Evolutionary conservation across 371 early-diverging fungal species (phyloP).

Genomic region (Rhizomucor miehei): DNA sequence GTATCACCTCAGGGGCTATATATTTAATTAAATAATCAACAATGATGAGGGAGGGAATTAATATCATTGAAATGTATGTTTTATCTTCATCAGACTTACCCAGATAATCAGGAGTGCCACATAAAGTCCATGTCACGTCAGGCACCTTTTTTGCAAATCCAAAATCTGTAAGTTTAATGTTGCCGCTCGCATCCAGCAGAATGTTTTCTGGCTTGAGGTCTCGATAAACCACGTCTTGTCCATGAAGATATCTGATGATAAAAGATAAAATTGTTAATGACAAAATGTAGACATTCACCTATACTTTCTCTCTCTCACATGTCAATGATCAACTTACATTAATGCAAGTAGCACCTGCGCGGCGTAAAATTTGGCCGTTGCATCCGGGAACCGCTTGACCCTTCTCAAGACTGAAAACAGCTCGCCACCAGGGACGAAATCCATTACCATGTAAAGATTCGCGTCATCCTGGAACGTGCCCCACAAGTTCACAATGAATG

Average conservation of each 20-base stretch:
- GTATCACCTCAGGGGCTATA: conserved; percentile 94
- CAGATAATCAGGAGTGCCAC: conserved; percentile 97
- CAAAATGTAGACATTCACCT: background rate
- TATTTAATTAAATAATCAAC: background rate
- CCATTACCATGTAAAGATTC: conserved; percentile 91
- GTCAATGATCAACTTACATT: conserved; percentile 34
- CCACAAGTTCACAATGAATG: conserved; percentile 89
- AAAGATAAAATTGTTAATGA: too few relatives aligned
- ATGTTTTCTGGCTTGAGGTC: conserved; percentile 96
- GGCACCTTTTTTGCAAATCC: conserved; percentile 94
- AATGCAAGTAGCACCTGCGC: conserved; percentile 79
- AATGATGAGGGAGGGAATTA: background rate
- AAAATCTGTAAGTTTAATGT: conserved; percentile 99
- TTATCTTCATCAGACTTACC: conserved; percentile 23
- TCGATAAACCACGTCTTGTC: conserved; percentile 90
- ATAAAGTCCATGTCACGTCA: conserved; percentile 83
- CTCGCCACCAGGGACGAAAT: conserved; percentile 95
- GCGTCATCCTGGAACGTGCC: conserved; percentile 84
- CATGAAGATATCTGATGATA: conserved; percentile 75
- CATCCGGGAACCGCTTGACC: conserved; percentile 74
- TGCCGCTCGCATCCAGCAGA: conserved; percentile 87
- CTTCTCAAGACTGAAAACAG: conserved; percentile 75
- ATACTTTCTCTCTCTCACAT: too few relatives aligned
- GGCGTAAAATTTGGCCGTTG: conserved; percentile 84
- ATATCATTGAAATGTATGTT: too few relatives aligned